Percentiles rank a stretch among this genome's conserved stretches.
Evolutionary conservation across 1,284 basidiomycete genomes (phyloP).

Genomic region (Violaceomyces palustris): DNA sequence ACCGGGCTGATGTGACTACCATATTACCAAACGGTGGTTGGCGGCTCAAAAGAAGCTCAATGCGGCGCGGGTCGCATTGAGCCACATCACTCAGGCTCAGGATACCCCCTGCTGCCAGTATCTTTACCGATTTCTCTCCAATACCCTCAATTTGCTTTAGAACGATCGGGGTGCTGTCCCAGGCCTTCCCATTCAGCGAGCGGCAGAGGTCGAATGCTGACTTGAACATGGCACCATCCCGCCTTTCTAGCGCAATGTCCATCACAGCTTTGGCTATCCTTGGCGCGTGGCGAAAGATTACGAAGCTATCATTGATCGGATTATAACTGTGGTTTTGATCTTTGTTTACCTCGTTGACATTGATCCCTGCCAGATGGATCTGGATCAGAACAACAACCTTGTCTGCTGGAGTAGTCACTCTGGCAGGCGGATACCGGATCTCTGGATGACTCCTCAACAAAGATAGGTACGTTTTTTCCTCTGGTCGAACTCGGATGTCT

Average conservation of each 20-base stretch:
- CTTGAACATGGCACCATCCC: conserved; percentile 26
- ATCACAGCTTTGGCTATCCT: conserved; percentile 26
- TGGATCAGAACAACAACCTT: conserved; percentile 42
- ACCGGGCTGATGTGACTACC: conserved; percentile 15
- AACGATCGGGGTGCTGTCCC: conserved; percentile 75
- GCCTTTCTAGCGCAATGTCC: conserved; percentile 19
- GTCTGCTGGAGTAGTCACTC: conserved; percentile 22
- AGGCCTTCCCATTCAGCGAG: conserved; percentile 66
- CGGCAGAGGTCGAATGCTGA: conserved; percentile 36
- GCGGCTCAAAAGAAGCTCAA: conserved; percentile 38
- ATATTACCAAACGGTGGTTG: conserved; percentile 35
- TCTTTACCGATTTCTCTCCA: conserved; percentile 65
- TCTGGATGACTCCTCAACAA: conserved; percentile 20
- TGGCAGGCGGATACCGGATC: conserved; percentile 38
- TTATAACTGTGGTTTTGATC: too few species aligned
- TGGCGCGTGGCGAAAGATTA: conserved; percentile 23
- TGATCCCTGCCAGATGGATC: conserved; percentile 25
- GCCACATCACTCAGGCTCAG: conserved; percentile 16
- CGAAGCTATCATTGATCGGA: conserved; percentile 14
- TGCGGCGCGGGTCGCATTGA: conserved; percentile 10
- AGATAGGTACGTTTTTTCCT: conserved; percentile 43
- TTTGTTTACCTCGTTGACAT: conserved; percentile 20
- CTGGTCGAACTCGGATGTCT: conserved; percentile 47
- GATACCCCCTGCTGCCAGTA: conserved; percentile 28
- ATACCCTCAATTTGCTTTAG: conserved; percentile 71